Base-by-base conservation (phyloP, 768 basidiomycete species). In the Pleurotus citrinopileatus region DNA sequence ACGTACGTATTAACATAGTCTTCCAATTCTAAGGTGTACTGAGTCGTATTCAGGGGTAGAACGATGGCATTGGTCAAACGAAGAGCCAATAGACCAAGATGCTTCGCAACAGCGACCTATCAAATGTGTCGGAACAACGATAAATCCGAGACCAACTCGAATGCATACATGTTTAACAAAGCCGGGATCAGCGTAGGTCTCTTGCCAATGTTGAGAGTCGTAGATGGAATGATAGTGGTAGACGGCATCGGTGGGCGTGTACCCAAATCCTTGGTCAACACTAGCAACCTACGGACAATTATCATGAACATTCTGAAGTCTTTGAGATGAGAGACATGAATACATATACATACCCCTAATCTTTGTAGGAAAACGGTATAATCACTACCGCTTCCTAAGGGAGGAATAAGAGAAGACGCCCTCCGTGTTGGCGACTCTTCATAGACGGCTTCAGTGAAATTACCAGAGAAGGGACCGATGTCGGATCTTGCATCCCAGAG, bases 281-380 rank as follows among this genome's bases (percentile, higher is more conserved):
- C 62, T 63, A 2, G 62, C 46, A 37, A 63, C 56, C 61, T 27
- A 61, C n/a, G 57, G 60, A 4, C 63, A 64, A 26, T 51, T 13
- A 54, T 13, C 22, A 42, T 51, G 42, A 22, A 29, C n/a, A n/a
- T n/a, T n/a, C n/a, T 45, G 22, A 37, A 19, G 2, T 51, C 34
- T 55, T 34, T 42, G 6, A 3, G 9, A 23, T 42, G 10, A 48
- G 26, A 17, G 10, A 28, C 22, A 34, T 4, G 20, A 37, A 42
- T 7, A 28, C 20, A 12, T n/a, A 52, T 7, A 62, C 70, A 37
- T 61, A 76, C 75, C n/a, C 80, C 80, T 19, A 81, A 62, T 45
- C 85, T 76, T 67, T 98, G 92, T 61, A 98, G 70, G 73, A 98
- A 97, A 8, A 92, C 87, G 0, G 95, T 97, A 60, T 79, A 98